A percentile compares a stretch with the other conserved stretches of the same genome.
Evolutionary conservation across 306 rosid genomes (phyloP).

Genomic region (Citrullus amarus): DNA sequence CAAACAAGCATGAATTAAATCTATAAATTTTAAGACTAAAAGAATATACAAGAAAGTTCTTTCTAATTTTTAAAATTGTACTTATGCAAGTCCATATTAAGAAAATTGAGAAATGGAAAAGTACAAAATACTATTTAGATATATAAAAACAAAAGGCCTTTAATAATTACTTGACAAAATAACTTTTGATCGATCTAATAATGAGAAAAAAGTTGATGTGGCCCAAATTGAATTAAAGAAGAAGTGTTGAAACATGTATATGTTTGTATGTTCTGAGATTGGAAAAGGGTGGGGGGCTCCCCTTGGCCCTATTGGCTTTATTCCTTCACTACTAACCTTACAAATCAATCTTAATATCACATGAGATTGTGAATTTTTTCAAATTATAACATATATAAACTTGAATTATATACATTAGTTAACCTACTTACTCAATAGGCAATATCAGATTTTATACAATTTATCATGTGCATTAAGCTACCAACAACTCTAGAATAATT

Average conservation of each 20-base stretch:
- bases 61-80: not conserved
- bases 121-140: not conserved
- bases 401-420: too few species aligned
- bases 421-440: too few species aligned
- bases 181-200: not conserved
- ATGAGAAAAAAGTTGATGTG: not conserved
- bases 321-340: not conserved
- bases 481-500: too few species aligned
- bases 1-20: too few species aligned
- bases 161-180: not conserved
- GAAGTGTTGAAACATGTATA: not conserved
- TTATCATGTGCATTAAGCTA: too few species aligned
- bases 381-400: not conserved
- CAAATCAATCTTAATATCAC: not conserved
- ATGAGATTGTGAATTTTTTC: not conserved
- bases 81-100: not conserved
- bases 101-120: not conserved
- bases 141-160: not conserved
- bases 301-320: not conserved
- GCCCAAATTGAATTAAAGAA: not conserved
- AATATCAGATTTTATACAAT: too few species aligned
- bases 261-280: not conserved
- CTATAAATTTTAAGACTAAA: too few species aligned
- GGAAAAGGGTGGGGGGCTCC: not conserved
- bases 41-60: not conserved